Percentiles rank a stretch among this genome's conserved stretches.
Evolutionary conservation across 1,139 yeast genomes (phyloP).

Genomic region (Scheffersomyces quercinus): DNA sequence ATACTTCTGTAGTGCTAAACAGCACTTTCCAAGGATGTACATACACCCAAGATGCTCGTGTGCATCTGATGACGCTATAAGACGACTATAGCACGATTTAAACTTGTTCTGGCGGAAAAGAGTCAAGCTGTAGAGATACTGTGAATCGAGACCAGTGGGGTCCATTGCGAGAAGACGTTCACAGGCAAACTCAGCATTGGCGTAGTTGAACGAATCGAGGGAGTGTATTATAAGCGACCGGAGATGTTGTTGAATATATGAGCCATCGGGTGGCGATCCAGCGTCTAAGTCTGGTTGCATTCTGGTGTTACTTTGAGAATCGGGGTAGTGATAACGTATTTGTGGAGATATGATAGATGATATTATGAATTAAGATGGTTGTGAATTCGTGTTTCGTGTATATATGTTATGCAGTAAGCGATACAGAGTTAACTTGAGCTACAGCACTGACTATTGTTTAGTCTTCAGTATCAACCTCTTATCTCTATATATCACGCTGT

Average conservation of each 20-base stretch:
- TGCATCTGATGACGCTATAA: constrained; percentile 32
- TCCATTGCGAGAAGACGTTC: constrained; percentile 69
- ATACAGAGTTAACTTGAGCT: too few species aligned
- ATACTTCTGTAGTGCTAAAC: constrained; percentile 55
- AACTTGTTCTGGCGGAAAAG: constrained; percentile 54
- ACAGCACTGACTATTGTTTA: too few species aligned
- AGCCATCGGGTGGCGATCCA: constrained; percentile 14
- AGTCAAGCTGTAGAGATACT: constrained; percentile 65
- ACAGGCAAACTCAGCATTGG: constrained; percentile 78
- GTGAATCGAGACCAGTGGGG: constrained; percentile 50
- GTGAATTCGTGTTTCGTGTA: too few species aligned
- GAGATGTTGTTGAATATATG: constrained; percentile 40
- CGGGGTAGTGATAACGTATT: too few species aligned
- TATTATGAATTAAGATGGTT: too few species aligned
- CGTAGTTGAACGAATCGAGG: constrained; percentile 66
- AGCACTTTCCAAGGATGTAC: constrained; percentile 66
- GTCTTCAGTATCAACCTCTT: too few species aligned
- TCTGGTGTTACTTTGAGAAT: too few species aligned
- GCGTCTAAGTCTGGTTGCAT: neutral
- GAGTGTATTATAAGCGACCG: constrained; percentile 65
- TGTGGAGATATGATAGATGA: too few species aligned
- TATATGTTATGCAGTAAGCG: too few species aligned
- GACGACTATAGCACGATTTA: constrained; percentile 59
- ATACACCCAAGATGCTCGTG: constrained; percentile 67
- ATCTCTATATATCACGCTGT: too few species aligned